phyloP scores from a whole-genome alignment of 371 early-diverging fungal genomes.

The Mortierella sp. region DNA sequence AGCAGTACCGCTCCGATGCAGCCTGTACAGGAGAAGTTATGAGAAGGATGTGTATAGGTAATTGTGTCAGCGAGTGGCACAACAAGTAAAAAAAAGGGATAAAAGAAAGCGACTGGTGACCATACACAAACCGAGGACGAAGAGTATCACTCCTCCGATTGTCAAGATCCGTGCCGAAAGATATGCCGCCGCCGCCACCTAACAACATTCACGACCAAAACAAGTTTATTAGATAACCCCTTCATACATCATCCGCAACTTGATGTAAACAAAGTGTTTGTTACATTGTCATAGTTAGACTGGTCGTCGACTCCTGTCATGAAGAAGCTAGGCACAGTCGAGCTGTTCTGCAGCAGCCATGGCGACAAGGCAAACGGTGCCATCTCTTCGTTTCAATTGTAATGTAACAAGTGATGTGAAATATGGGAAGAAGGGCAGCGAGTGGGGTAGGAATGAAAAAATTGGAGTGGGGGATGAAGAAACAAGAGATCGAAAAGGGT shows the following conservation, averaged over 20 bases:
- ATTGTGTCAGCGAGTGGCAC: not conserved
- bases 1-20: constrained; percentile 31
- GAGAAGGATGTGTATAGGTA: not conserved
- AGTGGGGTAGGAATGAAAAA: not conserved
- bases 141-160: constrained; percentile 32
- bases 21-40: constrained; percentile 8
- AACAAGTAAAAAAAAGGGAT: not conserved
- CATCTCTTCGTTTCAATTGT: not conserved
- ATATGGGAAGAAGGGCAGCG: not conserved
- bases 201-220: not conserved
- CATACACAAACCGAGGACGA: constrained; percentile 40
- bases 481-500: not conserved
- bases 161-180: constrained; percentile 34
- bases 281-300: not conserved
- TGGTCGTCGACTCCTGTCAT: not conserved
- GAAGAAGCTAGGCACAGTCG: not conserved
- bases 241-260: too few species aligned
- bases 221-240: too few species aligned
- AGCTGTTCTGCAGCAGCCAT: not conserved
- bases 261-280: too few species aligned
- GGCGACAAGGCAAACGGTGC: not conserved
- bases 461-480: not conserved
- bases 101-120: not conserved
- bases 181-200: constrained; percentile 29
- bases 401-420: not conserved